Base-by-base conservation (phyloP, 208 protist genomes). In the Leishmania turanica region DNA sequence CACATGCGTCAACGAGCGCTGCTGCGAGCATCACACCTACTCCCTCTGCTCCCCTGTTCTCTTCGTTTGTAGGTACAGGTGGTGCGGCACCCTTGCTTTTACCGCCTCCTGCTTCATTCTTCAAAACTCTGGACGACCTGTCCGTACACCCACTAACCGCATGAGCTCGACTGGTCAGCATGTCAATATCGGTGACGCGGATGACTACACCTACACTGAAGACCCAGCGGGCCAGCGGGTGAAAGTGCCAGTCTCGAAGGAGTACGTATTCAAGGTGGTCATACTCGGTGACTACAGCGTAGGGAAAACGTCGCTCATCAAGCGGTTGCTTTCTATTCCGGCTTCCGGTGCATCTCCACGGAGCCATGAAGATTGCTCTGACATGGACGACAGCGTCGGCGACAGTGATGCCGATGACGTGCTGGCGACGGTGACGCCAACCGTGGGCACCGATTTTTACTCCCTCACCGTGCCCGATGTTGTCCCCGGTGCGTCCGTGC, bases 371-470 rank as follows among this genome's bases (percentile, higher is more conserved):
- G n/a, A 17, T 31, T 56, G 64, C 42, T 40, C 51, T 34, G 75
- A 79, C 19, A 62, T 78, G 31, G 79, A 82, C 15, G 79, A 76
- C 56, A 72, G 78, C 53, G 75, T 69, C 54, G 69, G 62, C 65
- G 77, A 81, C 69, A 74, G 69, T 53, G 45, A 74, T 34, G 83
- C 83, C 31, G 80, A 80, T 11, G 76, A 78, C 9, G 70, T 47
- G 31, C 53, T 84, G 9, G 70, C 31, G 1, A 45, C 72, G 37
- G 71, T 84, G 17, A 81, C 75, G 42, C 87, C 89, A 5, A 96
- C 92, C 4, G 77, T 96, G 11, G 92, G 92, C 19, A 89, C 88
- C 0, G 92, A 96, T 77, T 96, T 96, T 77, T 90, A 84, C 66
- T 88, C 86, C 7, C 82, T 84, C 34, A 51, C 87, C 21, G 65